phyloP scores from a whole-genome alignment of 352 stramenopile species.

The Thalassiosira gravida region DNA sequence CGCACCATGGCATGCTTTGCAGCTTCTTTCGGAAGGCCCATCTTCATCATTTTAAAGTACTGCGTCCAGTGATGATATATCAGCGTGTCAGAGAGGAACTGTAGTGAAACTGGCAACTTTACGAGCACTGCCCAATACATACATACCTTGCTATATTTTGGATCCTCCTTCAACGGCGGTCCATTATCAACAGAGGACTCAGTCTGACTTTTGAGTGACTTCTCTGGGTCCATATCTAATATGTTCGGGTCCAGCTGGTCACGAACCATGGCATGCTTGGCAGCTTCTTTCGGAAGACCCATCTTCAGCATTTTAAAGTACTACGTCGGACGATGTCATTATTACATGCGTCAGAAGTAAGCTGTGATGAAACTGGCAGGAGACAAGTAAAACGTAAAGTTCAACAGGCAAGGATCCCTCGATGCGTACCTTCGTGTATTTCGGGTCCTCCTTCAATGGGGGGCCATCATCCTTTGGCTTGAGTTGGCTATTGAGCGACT shows the following conservation, averaged over 20 bases:
- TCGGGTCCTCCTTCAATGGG: conserved; percentile 75
- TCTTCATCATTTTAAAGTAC: conserved; percentile 90
- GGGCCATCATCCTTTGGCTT: conserved; percentile 40
- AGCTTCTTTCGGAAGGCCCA: conserved; percentile 72
- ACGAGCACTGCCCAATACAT: background rate
- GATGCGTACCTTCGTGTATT: conserved; percentile 48
- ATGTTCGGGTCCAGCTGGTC: conserved; percentile 84
- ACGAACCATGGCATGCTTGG: conserved; percentile 91
- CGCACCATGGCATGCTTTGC: conserved; percentile 92
- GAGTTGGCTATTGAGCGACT: conserved; percentile 52
- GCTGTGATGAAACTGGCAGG: conserved; percentile 1
- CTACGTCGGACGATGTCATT: conserved; percentile 36
- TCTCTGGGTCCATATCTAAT: conserved; percentile 83
- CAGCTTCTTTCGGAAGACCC: conserved; percentile 76
- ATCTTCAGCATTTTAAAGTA: conserved; percentile 90
- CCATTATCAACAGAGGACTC: conserved; percentile 23
- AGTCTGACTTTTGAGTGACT: conserved; percentile 51
- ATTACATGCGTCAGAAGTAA: background rate
- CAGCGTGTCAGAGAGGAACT: background rate
- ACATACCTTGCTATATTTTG: conserved; percentile 59
- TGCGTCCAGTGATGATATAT: conserved; percentile 44
- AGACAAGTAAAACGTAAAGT: background rate
- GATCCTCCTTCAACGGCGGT: conserved; percentile 76
- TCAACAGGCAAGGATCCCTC: background rate
- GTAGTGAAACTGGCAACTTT: background rate